Base-by-base conservation (phyloP, 2,329 filamentous ascomycete species). In the Colletotrichum kahawae region DNA sequence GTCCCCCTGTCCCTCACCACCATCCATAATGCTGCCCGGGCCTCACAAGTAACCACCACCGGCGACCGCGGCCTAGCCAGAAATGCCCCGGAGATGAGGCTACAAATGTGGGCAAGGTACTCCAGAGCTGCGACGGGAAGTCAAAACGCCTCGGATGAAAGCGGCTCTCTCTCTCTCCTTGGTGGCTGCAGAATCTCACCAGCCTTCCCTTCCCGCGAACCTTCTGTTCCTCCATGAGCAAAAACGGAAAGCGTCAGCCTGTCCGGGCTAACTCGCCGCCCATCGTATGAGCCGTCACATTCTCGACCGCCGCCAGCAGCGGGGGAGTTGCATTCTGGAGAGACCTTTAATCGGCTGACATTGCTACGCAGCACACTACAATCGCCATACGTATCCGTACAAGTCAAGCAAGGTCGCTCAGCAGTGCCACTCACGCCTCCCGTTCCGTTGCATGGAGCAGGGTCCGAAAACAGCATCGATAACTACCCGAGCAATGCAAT, bases 71-170 rank as follows among this genome's bases (percentile, higher is more conserved):
- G 57, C 29, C 65, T 60, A 14, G 71, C 38, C 54, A 54, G 57
- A 74, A 57, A 65, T 56, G 31, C 21, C 67, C 36, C 60, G 71
- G 71, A 74, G 67, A 71, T 60, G 71, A 74, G 71, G 71, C 71
- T 48, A 27, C 51, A 38, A 38, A 65, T 71, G 48, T 34, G 59
- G 70, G 29, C 54, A 56, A 57, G 38, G 18, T 29, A 57, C 24
- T 31, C 43, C 43, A 51, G 33, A 48, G 59, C 57, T 70, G 21
- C 51, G n/a, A 13, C 59, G 34, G 29, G 43, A 51, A 51, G 43
- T 51, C 43, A 51, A 48, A 57, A 57, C 68, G 69, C 72, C 72
- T 75, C 63, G 72, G 72, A 75, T 36, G 69, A 63, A 75, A 75
- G 34, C 72, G 63, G 72, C 63, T 16, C 54, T 57, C 63, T 12